Percentiles rank a stretch among this genome's conserved stretches.
Conservation (phyloP, 441 rosid species). For the Adansonia grandidieri region DNA sequence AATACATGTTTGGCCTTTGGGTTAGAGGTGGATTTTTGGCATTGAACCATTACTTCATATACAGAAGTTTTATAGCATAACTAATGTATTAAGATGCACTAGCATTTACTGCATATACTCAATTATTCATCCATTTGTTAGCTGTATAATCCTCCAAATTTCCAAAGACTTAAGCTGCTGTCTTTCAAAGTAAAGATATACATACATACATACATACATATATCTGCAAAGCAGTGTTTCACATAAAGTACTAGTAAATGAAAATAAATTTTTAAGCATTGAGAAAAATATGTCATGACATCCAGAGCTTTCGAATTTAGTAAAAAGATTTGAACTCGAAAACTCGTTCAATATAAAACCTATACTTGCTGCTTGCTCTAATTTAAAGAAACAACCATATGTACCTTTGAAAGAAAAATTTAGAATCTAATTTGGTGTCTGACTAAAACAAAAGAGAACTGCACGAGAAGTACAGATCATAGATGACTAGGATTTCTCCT, state of each 20-base stretch:
- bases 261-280: not conserved
- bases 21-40: not conserved
- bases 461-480: slow-evolving; percentile 9
- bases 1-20: not conserved
- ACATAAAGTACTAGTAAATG: not conserved
- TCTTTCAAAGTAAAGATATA: not conserved
- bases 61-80: not conserved
- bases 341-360: not conserved
- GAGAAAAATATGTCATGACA: not conserved
- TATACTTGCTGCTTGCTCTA: not conserved
- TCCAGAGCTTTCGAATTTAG: not conserved
- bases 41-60: not conserved
- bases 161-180: not conserved
- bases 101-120: not conserved
- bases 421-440: not conserved
- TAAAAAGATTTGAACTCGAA: not conserved
- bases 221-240: not conserved
- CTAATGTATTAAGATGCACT: not conserved
- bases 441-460: slow-evolving; percentile 9
- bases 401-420: not conserved
- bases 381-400: not conserved
- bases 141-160: not conserved
- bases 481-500: not conserved
- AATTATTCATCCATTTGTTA: slow-evolving; percentile 21
- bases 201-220: not conserved